Conservation (phyloP, 2,329 filamentous ascomycete genomes). For the Rutstroemia sp. region DNA sequence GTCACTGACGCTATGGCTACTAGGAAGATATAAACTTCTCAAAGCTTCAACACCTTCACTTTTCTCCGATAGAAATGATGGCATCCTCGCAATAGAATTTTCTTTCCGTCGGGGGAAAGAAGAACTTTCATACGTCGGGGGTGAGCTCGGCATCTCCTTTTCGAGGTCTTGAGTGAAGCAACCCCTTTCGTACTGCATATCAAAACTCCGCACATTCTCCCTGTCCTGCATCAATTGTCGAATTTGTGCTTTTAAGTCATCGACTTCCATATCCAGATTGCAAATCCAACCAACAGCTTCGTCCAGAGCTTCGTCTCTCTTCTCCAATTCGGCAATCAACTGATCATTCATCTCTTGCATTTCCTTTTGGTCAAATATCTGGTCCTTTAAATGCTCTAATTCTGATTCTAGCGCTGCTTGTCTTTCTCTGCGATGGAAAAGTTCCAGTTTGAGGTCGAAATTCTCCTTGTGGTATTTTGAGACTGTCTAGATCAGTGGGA, state of each 20-base stretch:
- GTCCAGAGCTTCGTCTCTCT: conserved; percentile 61
- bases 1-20: conserved; percentile 35
- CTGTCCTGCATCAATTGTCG: conserved; percentile 47
- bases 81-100: conserved; percentile 47
- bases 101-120: background rate
- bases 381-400: conserved; percentile 44
- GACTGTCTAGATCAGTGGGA: conserved; percentile 40
- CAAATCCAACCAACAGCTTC: conserved; percentile 67
- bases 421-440: conserved; percentile 61
- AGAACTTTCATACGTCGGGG: conserved; percentile 15
- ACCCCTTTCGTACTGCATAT: conserved; percentile 28
- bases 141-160: conserved; percentile 21
- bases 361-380: conserved; percentile 37
- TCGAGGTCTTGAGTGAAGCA: conserved; percentile 18
- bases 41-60: conserved; percentile 54
- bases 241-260: conserved; percentile 40
- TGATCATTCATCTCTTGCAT: conserved; percentile 51
- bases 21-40: conserved; percentile 46
- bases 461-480: conserved; percentile 68
- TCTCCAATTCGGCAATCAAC: conserved; percentile 54
- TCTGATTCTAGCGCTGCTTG: conserved; percentile 52
- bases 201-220: conserved; percentile 44
- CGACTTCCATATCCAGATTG: conserved; percentile 35
- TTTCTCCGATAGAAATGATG: conserved; percentile 55
- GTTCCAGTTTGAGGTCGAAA: conserved; percentile 67